Conservation (phyloP, 192 early-diverging fungal species). For the Backusella liffmaniae region DNA sequence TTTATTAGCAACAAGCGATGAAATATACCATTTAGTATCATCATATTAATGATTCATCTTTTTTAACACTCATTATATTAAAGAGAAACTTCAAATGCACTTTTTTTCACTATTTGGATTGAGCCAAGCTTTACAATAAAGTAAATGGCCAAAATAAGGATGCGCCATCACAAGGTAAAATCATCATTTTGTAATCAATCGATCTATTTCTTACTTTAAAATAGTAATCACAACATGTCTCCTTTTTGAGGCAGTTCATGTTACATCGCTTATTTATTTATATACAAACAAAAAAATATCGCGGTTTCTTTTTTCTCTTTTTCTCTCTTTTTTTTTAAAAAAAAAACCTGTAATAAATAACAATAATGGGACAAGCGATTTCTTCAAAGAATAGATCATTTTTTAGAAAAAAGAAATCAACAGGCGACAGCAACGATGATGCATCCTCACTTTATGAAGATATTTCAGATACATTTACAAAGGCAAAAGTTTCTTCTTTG, state of each 20-base stretch:
- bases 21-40: too few relatives aligned
- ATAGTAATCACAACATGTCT: neutral
- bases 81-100: too few relatives aligned
- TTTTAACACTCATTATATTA: too few relatives aligned
- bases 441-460: conserved; percentile 18
- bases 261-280: neutral
- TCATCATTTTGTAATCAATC: neutral
- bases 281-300: neutral
- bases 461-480: conserved; percentile 26
- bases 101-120: too few relatives aligned
- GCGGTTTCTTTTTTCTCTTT: neutral
- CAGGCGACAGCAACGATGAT: neutral
- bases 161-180: neutral
- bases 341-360: neutral
- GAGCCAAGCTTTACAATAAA: too few relatives aligned
- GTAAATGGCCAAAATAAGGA: too few relatives aligned
- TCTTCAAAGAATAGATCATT: neutral
- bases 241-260: neutral
- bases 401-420: neutral
- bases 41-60: too few relatives aligned
- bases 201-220: neutral
- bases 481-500: conserved; percentile 33
- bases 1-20: too few relatives aligned
- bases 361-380: neutral
- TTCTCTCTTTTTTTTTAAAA: neutral